A percentile compares a stretch with the other conserved stretches of the same genome.
These are phyloP conservation scores for Phytomonas francai DNA, from an alignment of 208 protist species.

Conservation along the genomic window DNA sequence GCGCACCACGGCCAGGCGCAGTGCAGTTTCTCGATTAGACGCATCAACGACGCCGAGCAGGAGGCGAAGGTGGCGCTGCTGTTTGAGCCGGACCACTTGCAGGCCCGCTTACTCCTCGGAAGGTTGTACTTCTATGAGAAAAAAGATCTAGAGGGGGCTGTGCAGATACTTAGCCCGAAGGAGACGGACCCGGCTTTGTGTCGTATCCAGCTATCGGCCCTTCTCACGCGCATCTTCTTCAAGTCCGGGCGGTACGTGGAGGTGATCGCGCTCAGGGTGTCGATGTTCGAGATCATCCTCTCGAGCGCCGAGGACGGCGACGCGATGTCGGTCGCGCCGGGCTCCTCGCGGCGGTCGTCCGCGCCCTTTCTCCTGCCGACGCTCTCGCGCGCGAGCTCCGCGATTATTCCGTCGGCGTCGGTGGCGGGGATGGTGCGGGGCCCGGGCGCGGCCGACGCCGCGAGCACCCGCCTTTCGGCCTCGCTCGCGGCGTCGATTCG, in stretches of 20 bases:
- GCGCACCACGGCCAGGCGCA: conserved; percentile 55
- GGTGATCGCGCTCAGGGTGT: conserved; percentile 74
- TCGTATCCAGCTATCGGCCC: conserved; percentile 73
- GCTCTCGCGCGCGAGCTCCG: conserved; percentile 73
- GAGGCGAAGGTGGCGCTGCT: conserved; percentile 25
- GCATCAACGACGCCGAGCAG: conserved; percentile 12
- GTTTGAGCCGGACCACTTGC: conserved; percentile 57
- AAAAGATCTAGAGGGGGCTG: conserved; percentile 37
- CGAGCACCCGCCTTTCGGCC: conserved; percentile 26
- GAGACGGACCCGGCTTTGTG: conserved; percentile 62
- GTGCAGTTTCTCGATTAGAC: conserved; percentile 27
- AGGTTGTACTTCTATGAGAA: conserved; percentile 58
- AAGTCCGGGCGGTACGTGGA: conserved; percentile 54
- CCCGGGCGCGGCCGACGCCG: conserved; percentile 13
- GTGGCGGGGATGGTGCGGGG: not conserved
- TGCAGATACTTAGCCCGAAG: conserved; percentile 50
- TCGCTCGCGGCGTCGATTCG: conserved; percentile 77
- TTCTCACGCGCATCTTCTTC: conserved; percentile 63
- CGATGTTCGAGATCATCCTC: conserved; percentile 75
- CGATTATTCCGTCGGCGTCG: conserved; percentile 46
- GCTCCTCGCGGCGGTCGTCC: conserved; percentile 28
- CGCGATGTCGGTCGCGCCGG: conserved; percentile 63
- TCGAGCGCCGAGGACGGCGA: conserved; percentile 79
- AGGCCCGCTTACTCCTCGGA: conserved; percentile 66
- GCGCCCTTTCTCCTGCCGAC: conserved; percentile 58